Base-by-base conservation (phyloP, 2,329 filamentous ascomycete genomes). In the Trematosphaeria pertusa region DNA sequence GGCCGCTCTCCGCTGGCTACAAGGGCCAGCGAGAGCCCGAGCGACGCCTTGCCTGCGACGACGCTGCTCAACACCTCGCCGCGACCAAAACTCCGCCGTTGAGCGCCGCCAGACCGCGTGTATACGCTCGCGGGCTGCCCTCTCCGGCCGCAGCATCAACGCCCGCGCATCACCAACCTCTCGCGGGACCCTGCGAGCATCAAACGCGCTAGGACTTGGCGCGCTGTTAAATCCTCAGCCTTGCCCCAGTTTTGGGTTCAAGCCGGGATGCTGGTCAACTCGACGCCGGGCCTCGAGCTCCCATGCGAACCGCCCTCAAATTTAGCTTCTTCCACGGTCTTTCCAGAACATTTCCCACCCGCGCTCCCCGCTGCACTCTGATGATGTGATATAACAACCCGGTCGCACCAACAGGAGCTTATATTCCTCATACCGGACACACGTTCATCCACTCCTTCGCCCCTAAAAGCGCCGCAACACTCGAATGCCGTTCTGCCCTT, bases 361-460 rank as follows among this genome's bases (percentile, higher is more conserved):
- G 64, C 63, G 40, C 54, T 61, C 65, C 66, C 63, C 63, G 64
- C 65, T 64, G 60, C 61, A 56, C 52, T 53, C 58, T 59, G 61
- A 59, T 66, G 65, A 68, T 66, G 63, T 69, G 65, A 69, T 64
- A 66, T 67, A 69, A 67, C 59, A 62, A 54, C 60, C 62, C 57
- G 50, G 65, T 70, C 65, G 55, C 66, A 64, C 63, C 64, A 67
- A 61, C 60, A 51, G 54, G 50, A 64, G 59, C 60, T 58, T 62
- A 59, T 30, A n/a, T 56, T 59, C 59, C 55, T 62, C 53, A 41
- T 51, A 30, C 36, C 60, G 60, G 62, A 58, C 52, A 60, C 57
- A 62, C 63, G 56, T 62, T 64, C 58, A 61, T 68, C 62, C 60
- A 67, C 56, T 62, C 62, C 56, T 63, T 61, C 49, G 46, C 56